Conservation (phyloP, 371 early-diverging fungal species). For the Mucor irregularis region DNA sequence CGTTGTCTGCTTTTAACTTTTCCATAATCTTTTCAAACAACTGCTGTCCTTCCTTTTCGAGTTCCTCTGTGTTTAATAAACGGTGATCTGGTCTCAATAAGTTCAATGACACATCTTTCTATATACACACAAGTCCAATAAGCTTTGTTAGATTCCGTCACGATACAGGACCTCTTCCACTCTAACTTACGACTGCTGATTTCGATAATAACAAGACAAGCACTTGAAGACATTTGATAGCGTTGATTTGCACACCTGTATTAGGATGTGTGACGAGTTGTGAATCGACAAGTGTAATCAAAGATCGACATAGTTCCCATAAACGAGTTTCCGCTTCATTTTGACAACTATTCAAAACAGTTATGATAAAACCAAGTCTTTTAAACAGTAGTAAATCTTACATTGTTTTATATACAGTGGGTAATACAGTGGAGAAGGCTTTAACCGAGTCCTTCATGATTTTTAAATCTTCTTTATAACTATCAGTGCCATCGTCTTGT, state of each 20-base stretch:
- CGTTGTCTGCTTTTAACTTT: conserved; percentile 13
- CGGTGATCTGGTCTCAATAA: conserved; percentile 44
- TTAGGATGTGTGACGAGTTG: conserved; percentile 30
- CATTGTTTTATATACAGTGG: conserved; percentile 24
- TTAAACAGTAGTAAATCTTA: background rate
- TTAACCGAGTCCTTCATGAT: conserved; percentile 40
- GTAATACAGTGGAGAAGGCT: conserved; percentile 44
- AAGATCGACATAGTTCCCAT: conserved; percentile 35
- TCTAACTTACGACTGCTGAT: conserved; percentile 9
- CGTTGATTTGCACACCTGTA: conserved; percentile 41
- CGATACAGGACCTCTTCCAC: background rate
- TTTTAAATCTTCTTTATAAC: conserved; percentile 26
- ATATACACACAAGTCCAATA: background rate
- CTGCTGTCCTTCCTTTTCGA: conserved; percentile 38
- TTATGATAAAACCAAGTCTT: background rate
- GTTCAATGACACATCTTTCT: conserved; percentile 39
- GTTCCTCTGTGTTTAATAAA: conserved; percentile 27
- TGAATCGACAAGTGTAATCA: conserved; percentile 28
- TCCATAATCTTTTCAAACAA: conserved; percentile 26
- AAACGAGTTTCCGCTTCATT: conserved; percentile 45
- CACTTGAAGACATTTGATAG: conserved; percentile 49
- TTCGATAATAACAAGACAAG: conserved; percentile 41
- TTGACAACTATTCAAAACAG: conserved; percentile 32
- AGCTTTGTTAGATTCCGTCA: too few species aligned
- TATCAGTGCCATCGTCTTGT: conserved; percentile 21